These are phyloP conservation scores for Mycocentrospora acerina DNA, from an alignment of 2,329 filamentous ascomycete genomes.

Conservation along the genomic window DNA sequence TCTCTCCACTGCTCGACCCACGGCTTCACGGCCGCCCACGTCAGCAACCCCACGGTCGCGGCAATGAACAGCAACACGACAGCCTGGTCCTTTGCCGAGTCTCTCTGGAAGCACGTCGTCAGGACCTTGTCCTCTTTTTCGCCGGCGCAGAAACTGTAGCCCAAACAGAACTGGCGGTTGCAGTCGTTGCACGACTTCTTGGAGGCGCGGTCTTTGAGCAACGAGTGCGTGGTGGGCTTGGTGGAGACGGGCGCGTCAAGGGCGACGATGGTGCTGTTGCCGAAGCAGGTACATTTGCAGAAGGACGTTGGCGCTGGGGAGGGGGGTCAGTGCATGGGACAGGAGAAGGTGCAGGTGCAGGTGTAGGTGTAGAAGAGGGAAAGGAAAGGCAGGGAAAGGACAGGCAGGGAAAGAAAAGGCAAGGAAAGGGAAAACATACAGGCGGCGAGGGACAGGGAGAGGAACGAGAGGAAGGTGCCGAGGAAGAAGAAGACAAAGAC, in stretches of 20 bases:
- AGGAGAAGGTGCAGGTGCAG: background rate
- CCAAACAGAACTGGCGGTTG: conserved; percentile 66
- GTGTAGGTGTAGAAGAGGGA: background rate
- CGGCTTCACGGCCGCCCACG: conserved; percentile 62
- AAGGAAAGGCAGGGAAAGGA: no score
- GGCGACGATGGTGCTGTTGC: conserved; percentile 68
- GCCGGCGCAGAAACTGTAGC: conserved; percentile 62
- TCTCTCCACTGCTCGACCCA: conserved; percentile 60
- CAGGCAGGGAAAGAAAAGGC: no score
- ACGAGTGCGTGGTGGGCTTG: conserved; percentile 15
- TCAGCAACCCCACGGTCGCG: conserved; percentile 61
- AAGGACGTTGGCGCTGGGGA: conserved; percentile 59
- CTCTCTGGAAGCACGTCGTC: conserved; percentile 68
- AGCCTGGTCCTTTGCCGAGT: conserved; percentile 67
- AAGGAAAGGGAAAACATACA: conserved; percentile 41
- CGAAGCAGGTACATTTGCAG: conserved; percentile 72
- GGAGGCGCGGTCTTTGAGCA: conserved; percentile 31
- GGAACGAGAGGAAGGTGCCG: conserved; percentile 33
- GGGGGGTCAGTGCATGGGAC: background rate
- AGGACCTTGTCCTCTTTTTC: conserved; percentile 65
- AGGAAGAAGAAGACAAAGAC: conserved; percentile 28
- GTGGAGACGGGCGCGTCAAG: conserved; percentile 51
- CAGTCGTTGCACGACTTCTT: conserved; percentile 64
- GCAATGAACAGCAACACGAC: conserved; percentile 68
- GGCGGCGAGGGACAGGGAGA: conserved; percentile 46